Base-by-base conservation (phyloP, 495 filamentous ascomycete genomes). In the Penicillium fimorum region DNA sequence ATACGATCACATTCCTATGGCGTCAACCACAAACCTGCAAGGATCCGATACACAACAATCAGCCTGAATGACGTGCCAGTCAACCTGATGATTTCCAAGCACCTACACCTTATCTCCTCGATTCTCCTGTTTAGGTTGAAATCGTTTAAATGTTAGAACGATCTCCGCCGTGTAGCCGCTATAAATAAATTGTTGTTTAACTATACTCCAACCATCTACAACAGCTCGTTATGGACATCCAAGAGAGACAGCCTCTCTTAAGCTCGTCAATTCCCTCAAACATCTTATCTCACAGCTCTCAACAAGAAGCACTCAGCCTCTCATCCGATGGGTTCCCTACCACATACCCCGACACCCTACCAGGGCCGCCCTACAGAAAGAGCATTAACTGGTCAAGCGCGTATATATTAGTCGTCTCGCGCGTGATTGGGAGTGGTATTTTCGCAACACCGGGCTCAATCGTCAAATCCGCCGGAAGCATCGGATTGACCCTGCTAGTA, bases 401-500 rank as follows among this genome's bases (percentile, higher is more conserved):
- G 0, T 90, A 87, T 66, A 87, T 92, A 42, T 73, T 90, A n/a
- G 83, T 87, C 43, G 84, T 91, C 41, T 90, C 86, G 0, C 83
- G 87, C 0, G 86, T 92, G 1, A 85, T 92, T 51, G 89, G 89
- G 0, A 84, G 79, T 61, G 88, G 87, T 30, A 88, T 92, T 56
- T 92, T 91, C 64, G 85, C 87, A 3, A 89, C 85, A 0, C 87
- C 87, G 0, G 86, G 87, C 11, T 76, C 81, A 11, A 88, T 92
- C 53, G 72, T 85, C n/a, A 76, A 79, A 25, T 83, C 84, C 1
- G 79, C 83, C 11, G 87, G 88, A 1, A 90, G 87, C 58, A 72
- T 88, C 5, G 88, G 87, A 2, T 68, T 89, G 17, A 79, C 83
- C 0, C 60, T 91, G 4, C 57, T 81, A 18, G 59, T 90, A 20